phyloP scores from a whole-genome alignment of 2,329 filamentous ascomycete species.

The Rhytidhysteron rufulum region DNA sequence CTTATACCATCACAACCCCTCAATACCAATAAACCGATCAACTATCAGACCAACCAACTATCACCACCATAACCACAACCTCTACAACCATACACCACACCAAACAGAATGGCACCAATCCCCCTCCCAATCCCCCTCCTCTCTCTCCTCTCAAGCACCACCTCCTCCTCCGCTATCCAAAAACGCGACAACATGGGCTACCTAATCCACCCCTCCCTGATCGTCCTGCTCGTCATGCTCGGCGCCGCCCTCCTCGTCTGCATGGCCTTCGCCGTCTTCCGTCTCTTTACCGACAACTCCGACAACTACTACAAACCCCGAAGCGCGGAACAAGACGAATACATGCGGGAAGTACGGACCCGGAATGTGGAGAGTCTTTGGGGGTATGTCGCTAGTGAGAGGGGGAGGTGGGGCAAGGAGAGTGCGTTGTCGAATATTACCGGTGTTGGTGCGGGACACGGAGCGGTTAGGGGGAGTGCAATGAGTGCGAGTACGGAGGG shows the following conservation, averaged over 20 bases:
- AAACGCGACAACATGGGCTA: neutral
- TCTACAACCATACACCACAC: neutral
- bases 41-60: neutral
- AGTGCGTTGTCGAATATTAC: too few relatives aligned
- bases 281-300: neutral
- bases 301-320: neutral
- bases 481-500: too few relatives aligned
- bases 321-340: neutral
- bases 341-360: conserved; percentile 1
- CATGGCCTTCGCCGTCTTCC: neutral
- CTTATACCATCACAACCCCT: too few relatives aligned
- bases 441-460: too few relatives aligned
- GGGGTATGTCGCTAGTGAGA: too few relatives aligned
- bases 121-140: too few relatives aligned
- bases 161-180: neutral
- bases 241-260: neutral
- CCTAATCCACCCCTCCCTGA: neutral
- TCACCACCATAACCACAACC: neutral
- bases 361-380: too few relatives aligned
- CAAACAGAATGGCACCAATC: neutral
- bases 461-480: too few relatives aligned
- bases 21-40: too few relatives aligned
- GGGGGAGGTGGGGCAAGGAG: too few relatives aligned
- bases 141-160: neutral
- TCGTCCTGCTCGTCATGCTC: conserved; percentile 1